Conservation (phyloP, 2,329 filamentous ascomycete genomes). For the Periglandula ipomoeae region DNA sequence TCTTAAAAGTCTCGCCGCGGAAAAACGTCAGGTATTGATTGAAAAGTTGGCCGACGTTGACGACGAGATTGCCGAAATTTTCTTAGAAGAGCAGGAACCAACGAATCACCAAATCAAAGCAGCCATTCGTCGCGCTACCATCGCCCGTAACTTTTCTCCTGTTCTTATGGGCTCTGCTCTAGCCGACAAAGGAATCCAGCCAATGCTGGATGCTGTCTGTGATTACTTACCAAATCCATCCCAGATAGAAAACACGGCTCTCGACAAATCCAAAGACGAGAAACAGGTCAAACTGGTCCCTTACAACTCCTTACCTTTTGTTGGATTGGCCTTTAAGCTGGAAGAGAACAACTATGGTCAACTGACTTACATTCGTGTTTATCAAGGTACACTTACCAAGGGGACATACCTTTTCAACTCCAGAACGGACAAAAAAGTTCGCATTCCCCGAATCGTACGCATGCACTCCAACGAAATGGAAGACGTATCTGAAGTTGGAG, state of each 20-base stretch:
- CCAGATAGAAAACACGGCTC: slow-evolving; percentile 79
- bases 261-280: slow-evolving; percentile 75
- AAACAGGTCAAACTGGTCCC: slow-evolving; percentile 78
- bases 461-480: slow-evolving; percentile 99
- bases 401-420: slow-evolving; percentile 89
- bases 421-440: slow-evolving; percentile 88
- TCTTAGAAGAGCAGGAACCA: slow-evolving; percentile 78
- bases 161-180: slow-evolving; percentile 95
- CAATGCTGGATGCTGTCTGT: slow-evolving; percentile 92
- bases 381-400: slow-evolving; percentile 86
- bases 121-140: slow-evolving; percentile 86
- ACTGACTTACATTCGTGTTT: slow-evolving; percentile 95
- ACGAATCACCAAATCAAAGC: slow-evolving; percentile 77
- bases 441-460: slow-evolving; percentile 91
- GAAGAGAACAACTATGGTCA: slow-evolving; percentile 99
- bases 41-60: slow-evolving; percentile 96
- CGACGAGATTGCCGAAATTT: slow-evolving; percentile 93
- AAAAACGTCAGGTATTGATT: slow-evolving; percentile 78
- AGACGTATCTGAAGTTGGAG: slow-evolving; percentile 83
- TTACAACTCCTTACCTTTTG: slow-evolving; percentile 88
- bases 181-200: slow-evolving; percentile 89
- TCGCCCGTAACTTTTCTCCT: slow-evolving; percentile 79
- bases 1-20: slow-evolving; percentile 62
- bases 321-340: slow-evolving; percentile 94
- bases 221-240: slow-evolving; percentile 91